These are phyloP conservation scores for Mortierella sp. DNA, from an alignment of 371 early-diverging fungal genomes.

Conservation along the genomic window DNA sequence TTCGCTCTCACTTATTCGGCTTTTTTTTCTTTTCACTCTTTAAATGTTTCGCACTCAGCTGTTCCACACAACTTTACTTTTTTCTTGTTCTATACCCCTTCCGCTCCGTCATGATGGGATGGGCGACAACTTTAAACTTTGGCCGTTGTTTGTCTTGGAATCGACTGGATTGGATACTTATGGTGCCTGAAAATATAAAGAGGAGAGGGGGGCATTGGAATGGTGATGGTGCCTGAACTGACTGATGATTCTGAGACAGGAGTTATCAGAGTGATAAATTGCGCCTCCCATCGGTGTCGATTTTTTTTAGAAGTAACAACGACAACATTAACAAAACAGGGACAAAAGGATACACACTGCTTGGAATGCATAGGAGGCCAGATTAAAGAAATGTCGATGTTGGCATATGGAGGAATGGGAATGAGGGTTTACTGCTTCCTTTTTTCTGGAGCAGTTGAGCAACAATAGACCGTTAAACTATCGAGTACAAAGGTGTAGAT, in stretches of 20 bases:
- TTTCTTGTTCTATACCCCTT: not conserved
- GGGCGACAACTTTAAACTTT: conserved; percentile 1
- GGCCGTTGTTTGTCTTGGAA: not conserved
- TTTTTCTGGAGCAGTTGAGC: no score
- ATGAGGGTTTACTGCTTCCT: no score
- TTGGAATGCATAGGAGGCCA: no score
- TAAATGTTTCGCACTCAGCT: not conserved
- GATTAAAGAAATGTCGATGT: no score
- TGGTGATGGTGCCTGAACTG: not conserved
- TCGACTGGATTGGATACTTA: not conserved
- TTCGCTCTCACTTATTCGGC: not conserved
- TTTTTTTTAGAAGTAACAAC: no score
- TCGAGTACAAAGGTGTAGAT: not conserved
- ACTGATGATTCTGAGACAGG: not conserved
- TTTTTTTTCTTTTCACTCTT: not conserved
- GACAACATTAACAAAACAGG: no score
- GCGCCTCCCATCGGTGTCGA: no score
- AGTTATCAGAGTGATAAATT: no score
- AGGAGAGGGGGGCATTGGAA: no score
- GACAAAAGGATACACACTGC: no score
- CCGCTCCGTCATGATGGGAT: not conserved
- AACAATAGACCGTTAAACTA: no score
- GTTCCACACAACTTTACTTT: conserved; percentile 4
- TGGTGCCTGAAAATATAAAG: not conserved
- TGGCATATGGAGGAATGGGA: no score